Percentiles rank a stretch among this genome's conserved stretches.
Conservation (phyloP, 2,329 filamentous ascomycete genomes). For the Xylariales sp. region DNA sequence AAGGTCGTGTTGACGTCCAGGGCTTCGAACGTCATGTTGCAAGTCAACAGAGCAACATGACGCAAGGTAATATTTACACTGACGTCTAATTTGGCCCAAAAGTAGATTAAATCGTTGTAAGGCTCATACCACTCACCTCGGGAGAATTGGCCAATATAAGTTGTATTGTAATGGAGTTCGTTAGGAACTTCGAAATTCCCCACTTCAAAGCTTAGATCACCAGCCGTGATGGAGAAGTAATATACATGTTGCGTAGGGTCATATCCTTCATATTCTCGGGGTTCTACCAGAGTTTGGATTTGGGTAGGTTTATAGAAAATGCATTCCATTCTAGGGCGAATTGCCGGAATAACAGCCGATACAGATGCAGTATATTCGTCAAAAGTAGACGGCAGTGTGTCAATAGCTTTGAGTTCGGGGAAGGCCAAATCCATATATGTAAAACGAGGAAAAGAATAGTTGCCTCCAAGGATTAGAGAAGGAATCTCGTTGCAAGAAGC, state of each 20-base stretch:
- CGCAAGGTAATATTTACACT: background rate
- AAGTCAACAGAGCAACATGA: background rate
- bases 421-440: slow-evolving; percentile 14
- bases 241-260: too few relatives aligned
- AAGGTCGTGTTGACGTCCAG: background rate
- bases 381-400: background rate
- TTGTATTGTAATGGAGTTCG: too few relatives aligned
- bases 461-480: slow-evolving; percentile 4
- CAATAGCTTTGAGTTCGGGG: background rate
- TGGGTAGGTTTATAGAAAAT: background rate
- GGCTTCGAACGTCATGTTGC: background rate
- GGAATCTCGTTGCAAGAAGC: background rate
- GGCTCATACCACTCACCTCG: too few relatives aligned
- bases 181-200: too few relatives aligned
- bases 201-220: too few relatives aligned
- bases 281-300: background rate
- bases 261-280: too few relatives aligned
- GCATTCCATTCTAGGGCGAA: background rate
- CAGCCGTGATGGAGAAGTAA: too few relatives aligned
- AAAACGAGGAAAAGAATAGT: slow-evolving; percentile 16
- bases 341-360: slow-evolving; percentile 5
- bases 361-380: background rate
- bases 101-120: too few relatives aligned
- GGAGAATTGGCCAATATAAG: too few relatives aligned
- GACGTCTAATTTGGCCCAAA: background rate